A percentile compares a stretch with the other conserved stretches of the same genome.
Conservation (phyloP, 1,284 basidiomycete species). For the Moniliella sp. region DNA sequence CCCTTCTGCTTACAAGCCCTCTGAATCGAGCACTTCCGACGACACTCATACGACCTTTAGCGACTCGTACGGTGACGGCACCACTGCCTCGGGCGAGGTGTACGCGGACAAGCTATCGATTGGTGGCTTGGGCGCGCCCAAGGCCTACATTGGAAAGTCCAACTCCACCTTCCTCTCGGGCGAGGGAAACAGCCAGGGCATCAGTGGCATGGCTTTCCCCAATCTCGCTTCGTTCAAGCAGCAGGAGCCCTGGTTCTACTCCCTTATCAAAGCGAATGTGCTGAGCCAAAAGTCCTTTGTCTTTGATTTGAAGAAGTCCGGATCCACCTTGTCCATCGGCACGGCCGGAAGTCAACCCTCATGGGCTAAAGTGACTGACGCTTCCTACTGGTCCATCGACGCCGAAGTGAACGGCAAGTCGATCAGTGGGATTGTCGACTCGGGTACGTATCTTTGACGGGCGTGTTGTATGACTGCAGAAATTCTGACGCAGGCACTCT, state of each 20-base stretch:
- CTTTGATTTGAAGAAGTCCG: constrained; percentile 41
- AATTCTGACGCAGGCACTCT: no score
- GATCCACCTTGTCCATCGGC: constrained; percentile 44
- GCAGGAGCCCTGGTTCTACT: background rate
- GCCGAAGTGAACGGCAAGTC: constrained; percentile 10
- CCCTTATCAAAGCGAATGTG: constrained; percentile 1
- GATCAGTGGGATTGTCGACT: background rate
- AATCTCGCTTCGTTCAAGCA: background rate
- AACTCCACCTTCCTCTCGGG: constrained; percentile 17
- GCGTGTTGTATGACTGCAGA: no score
- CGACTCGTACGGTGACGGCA: constrained; percentile 36
- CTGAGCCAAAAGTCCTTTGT: constrained; percentile 37
- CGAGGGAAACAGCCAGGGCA: constrained; percentile 18
- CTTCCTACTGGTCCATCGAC: constrained; percentile 14
- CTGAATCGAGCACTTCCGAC: background rate
- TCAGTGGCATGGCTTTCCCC: constrained; percentile 27
- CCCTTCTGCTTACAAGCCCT: constrained; percentile 1
- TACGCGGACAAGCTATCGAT: constrained; percentile 40
- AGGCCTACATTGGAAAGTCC: constrained; percentile 33
- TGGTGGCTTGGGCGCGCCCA: constrained; percentile 27
- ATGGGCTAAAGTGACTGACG: constrained; percentile 10
- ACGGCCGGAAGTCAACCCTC: constrained; percentile 18
- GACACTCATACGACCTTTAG: background rate
- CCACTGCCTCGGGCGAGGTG: constrained; percentile 39
- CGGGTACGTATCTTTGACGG: no score